Percentiles rank a stretch among this genome's conserved stretches.
phyloP scores from a whole-genome alignment of 1,284 basidiomycete genomes.

The Phenoliferia sp. region DNA sequence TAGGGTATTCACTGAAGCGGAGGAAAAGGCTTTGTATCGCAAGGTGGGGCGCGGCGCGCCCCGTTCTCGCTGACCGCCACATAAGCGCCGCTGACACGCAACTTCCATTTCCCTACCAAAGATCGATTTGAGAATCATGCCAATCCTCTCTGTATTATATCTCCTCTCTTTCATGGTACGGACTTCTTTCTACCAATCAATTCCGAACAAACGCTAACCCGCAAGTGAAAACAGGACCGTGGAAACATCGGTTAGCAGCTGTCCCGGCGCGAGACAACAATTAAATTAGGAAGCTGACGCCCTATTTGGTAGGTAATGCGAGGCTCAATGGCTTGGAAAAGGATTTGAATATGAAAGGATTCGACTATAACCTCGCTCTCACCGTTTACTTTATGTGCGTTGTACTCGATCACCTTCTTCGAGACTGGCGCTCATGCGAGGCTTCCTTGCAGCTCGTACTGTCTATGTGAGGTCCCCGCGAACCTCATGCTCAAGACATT shows the following conservation, averaged over 20 bases:
- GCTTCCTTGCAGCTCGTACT: slow-evolving; percentile 6
- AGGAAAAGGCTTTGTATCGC: slow-evolving; percentile 57
- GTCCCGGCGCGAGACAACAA: too few relatives aligned
- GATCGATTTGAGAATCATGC: slow-evolving; percentile 26
- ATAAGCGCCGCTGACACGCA: too few relatives aligned
- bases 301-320: slow-evolving; percentile 19
- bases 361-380: slow-evolving; percentile 31
- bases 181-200: too few relatives aligned
- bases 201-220: too few relatives aligned
- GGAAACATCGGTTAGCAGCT: slow-evolving; percentile 8
- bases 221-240: neutral
- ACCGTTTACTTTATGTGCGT: slow-evolving; percentile 24
- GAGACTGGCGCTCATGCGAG: neutral
- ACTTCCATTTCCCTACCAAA: too few relatives aligned
- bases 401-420: neutral
- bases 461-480: slow-evolving; percentile 11
- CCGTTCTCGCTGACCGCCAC: too few relatives aligned
- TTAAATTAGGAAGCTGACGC: rapidly evolving
- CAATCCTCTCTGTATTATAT: slow-evolving; percentile 22
- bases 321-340: slow-evolving; percentile 32
- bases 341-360: slow-evolving; percentile 30
- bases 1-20: slow-evolving; percentile 49
- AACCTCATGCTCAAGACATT: slow-evolving; percentile 53
- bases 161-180: slow-evolving; percentile 19
- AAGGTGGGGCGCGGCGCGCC: too few relatives aligned